Evolutionary conservation across 306 rosid genomes (phyloP).

Genomic region (Prunus dulcis): DNA sequence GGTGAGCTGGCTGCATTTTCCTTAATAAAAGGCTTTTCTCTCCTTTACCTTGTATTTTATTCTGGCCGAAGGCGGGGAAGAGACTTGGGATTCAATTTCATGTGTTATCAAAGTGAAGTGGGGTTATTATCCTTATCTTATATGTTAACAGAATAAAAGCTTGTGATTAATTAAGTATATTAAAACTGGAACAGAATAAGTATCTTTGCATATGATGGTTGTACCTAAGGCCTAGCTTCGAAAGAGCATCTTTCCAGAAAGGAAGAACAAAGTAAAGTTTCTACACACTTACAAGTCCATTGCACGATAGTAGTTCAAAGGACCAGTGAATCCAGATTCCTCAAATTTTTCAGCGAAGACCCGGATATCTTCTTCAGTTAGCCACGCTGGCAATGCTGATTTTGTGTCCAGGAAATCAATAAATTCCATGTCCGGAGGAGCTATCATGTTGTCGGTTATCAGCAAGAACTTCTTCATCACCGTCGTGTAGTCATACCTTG

Average conservation of each 20-base stretch:
- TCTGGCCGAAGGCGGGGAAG: too few relatives aligned
- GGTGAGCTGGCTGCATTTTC: too few relatives aligned
- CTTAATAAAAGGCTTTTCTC: too few relatives aligned
- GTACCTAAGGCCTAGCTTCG: background rate
- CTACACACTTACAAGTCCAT: constrained; percentile 55
- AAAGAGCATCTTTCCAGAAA: background rate
- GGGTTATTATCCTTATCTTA: background rate
- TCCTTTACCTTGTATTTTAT: too few relatives aligned
- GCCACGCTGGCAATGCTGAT: constrained; percentile 59
- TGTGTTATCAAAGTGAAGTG: too few relatives aligned
- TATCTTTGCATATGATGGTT: background rate
- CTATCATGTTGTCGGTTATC: constrained; percentile 18
- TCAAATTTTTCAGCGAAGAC: constrained; percentile 67
- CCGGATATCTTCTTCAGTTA: constrained; percentile 63
- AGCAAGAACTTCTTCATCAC: constrained; percentile 72
- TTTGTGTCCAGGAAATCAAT: constrained; percentile 67
- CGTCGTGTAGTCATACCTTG: constrained; percentile 69
- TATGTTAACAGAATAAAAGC: background rate
- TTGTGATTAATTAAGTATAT: background rate
- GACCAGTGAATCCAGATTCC: constrained; percentile 80
- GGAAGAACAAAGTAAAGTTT: background rate
- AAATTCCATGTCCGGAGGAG: constrained; percentile 68
- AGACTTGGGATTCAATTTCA: too few relatives aligned
- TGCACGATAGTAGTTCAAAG: constrained; percentile 73
- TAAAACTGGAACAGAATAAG: background rate